Conservation (phyloP, 345 rosid genomes). For the Erucastrum elatum region DNA sequence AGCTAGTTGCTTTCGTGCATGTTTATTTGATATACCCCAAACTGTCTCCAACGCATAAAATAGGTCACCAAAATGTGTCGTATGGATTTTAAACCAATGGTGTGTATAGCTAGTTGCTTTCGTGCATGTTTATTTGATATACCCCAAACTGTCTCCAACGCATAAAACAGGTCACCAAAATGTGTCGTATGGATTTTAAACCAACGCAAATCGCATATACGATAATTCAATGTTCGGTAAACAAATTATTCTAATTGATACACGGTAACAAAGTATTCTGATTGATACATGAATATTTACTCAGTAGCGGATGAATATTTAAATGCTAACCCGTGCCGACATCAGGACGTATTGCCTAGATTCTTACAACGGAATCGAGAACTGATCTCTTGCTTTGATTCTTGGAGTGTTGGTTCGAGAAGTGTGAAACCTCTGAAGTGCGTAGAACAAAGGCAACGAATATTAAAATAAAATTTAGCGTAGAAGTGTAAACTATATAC, state of each 20-base stretch:
- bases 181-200: background rate
- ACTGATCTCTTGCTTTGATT: slow-evolving; percentile 16
- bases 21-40: background rate
- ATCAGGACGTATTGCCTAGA: slow-evolving; percentile 30
- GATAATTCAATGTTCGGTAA: background rate
- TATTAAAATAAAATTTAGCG: slow-evolving; percentile 11
- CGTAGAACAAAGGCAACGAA: slow-evolving; percentile 43
- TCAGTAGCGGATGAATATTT: background rate
- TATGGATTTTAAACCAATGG: too few relatives aligned
- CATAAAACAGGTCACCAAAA: background rate
- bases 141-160: too few relatives aligned
- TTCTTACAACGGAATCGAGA: slow-evolving; percentile 14
- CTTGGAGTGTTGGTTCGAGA: slow-evolving; percentile 30
- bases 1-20: background rate
- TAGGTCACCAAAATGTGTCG: background rate
- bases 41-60: background rate
- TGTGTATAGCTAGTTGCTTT: background rate
- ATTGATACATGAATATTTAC: background rate
- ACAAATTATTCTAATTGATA: background rate
- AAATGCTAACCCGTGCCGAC: slow-evolving; percentile 5
- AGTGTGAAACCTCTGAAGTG: slow-evolving; percentile 25
- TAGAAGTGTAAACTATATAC: background rate
- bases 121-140: background rate
- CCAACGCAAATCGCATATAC: background rate
- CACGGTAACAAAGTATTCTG: background rate